Evolutionary conservation across 2,329 filamentous ascomycete species (phyloP), one percentile per base, ranked within the genome.

Genomic region (Sporothrix pallida): DNA sequence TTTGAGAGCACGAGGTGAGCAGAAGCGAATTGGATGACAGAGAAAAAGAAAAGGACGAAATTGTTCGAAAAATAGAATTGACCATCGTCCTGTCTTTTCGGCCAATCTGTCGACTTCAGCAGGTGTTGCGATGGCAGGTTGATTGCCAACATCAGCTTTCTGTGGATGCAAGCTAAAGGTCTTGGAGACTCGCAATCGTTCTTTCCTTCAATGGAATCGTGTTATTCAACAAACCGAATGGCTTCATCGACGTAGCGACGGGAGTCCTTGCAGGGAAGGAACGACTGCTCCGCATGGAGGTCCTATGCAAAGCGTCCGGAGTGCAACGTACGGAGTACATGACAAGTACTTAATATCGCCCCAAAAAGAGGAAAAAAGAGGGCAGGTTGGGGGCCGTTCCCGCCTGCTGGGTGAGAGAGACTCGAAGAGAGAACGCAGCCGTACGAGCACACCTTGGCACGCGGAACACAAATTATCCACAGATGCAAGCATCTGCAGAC

Each of bases 1-100:
- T 72, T 72, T 72, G 71, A 72, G 63, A 17, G 65, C 12, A 26
- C 26, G 44, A 44, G 13, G 13, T 60, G 26, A 37, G 58, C 31
- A 63, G 12, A 44, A 6, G 23, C 31, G 54, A 58, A 20, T 5
- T 13, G 26, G 54, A 13, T 17, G 48, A 17, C 48, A 50, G 48
- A 50, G 31, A 37, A 37, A 37, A 37, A 37, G 3, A 37, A 37
- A 37, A 37, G 31, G 31, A 7, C 31, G 31, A 50, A 50, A 6
- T 50, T 50, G 48, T 17, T 50, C 48, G 12, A 15, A 15, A 31
- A 20, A 26, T 58, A 37, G 20, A 31, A 15, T 23, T 15, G 62
- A n/a, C 42, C 26, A 44, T 48, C 42, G n/a, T 67, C 62, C 6
- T 48, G 62, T 67, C 42, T 67, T n/a, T n/a, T 44, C 26, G 54